Conservation (phyloP, 2,329 filamentous ascomycete genomes). For the Colletotrichum endophyticum region DNA sequence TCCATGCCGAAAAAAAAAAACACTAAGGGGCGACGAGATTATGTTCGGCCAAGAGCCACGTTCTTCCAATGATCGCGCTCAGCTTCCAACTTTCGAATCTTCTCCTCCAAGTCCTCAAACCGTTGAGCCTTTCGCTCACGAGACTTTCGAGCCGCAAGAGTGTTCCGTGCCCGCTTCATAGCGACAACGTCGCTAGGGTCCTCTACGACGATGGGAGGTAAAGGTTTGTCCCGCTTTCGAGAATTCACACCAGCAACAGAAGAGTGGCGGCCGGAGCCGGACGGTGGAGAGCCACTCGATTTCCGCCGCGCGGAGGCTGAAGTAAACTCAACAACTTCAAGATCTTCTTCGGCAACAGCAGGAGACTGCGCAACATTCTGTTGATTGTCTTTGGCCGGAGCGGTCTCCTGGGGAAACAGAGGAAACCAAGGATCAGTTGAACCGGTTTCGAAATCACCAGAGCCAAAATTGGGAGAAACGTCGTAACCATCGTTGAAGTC, state of each 20-base stretch:
- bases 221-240: slow-evolving; percentile 79
- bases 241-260: slow-evolving; percentile 72
- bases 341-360: slow-evolving; percentile 49
- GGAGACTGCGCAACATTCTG: slow-evolving; percentile 42
- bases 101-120: slow-evolving; percentile 75
- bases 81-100: slow-evolving; percentile 72
- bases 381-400: slow-evolving; percentile 12
- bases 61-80: slow-evolving; percentile 72
- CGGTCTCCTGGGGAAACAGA: slow-evolving; percentile 64
- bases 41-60: slow-evolving; percentile 44
- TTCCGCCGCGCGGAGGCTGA: slow-evolving; percentile 50
- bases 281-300: slow-evolving; percentile 47
- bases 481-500: slow-evolving; percentile 74
- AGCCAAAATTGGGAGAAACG: slow-evolving; percentile 51
- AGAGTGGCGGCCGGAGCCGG: slow-evolving; percentile 63
- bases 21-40: neutral
- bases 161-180: slow-evolving; percentile 89
- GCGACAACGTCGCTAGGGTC: slow-evolving; percentile 78
- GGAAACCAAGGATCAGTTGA: slow-evolving; percentile 70
- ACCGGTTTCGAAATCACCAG: slow-evolving; percentile 53
- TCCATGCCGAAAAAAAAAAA: neutral
- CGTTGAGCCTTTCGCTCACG: slow-evolving; percentile 83
- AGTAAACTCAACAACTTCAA: slow-evolving; percentile 45
- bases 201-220: slow-evolving; percentile 78
- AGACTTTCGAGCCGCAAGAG: slow-evolving; percentile 93